These are phyloP conservation scores for Saprolegnia parasitica DNA, from an alignment of 352 stramenopile genomes.

Conservation along the genomic window DNA sequence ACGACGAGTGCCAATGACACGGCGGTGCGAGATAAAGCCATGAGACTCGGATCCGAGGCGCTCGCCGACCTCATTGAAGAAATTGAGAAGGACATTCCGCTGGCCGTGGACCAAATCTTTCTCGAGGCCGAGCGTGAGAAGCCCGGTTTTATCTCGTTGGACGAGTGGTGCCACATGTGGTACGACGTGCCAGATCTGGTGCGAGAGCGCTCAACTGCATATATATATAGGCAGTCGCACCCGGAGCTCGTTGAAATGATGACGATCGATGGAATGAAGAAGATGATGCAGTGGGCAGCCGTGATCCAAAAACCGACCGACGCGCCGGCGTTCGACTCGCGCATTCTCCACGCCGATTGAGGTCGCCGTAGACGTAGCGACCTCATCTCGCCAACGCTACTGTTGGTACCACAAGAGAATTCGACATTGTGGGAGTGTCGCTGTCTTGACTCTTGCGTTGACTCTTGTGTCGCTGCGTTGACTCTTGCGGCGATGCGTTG, in stretches of 20 bases:
- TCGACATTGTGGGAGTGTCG: too few species aligned
- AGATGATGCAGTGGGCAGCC: conserved; percentile 69
- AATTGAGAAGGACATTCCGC: conserved; percentile 74
- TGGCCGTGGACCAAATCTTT: conserved; percentile 83
- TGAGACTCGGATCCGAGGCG: conserved; percentile 46
- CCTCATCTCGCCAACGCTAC: too few species aligned
- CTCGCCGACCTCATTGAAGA: conserved; percentile 71
- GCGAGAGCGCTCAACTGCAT: conserved; percentile 24
- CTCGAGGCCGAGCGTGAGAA: conserved; percentile 67
- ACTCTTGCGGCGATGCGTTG: too few species aligned
- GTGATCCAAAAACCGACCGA: conserved; percentile 4
- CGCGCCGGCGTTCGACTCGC: background rate
- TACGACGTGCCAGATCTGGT: background rate
- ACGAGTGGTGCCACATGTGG: conserved; percentile 51
- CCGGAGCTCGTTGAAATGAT: conserved; percentile 79
- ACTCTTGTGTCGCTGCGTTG: too few species aligned
- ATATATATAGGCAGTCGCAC: conserved; percentile 67
- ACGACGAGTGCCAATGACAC: background rate
- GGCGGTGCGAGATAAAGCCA: conserved; percentile 42
- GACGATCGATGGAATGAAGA: conserved; percentile 83
- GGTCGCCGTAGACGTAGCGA: too few species aligned
- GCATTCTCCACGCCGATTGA: conserved; percentile 15
- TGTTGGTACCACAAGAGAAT: too few species aligned
- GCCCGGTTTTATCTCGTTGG: conserved; percentile 69
- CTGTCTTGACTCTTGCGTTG: too few species aligned